Evolutionary conservation across 768 basidiomycete genomes (phyloP).

Genomic region (Psilocybe subaeruginosa): DNA sequence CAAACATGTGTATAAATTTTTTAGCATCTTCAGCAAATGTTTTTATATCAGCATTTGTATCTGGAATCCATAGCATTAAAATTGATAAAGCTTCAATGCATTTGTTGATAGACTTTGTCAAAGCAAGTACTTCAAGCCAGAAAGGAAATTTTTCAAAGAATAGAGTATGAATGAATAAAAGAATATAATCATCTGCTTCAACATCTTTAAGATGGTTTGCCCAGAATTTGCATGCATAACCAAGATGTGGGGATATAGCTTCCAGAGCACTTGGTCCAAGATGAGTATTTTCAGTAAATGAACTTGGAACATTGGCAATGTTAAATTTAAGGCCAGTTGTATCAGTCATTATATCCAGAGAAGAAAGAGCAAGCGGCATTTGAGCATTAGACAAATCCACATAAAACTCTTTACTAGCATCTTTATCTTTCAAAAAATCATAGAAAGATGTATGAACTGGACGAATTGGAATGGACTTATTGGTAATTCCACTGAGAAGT

Average conservation of each 20-base stretch:
- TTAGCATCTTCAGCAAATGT: too few species aligned
- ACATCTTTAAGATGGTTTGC: slow-evolving; percentile 25
- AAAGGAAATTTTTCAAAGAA: slow-evolving; percentile 27
- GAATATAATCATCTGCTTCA: neutral
- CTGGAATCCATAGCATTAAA: too few species aligned
- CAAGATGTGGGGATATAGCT: slow-evolving; percentile 26
- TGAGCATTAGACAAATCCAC: slow-evolving; percentile 21
- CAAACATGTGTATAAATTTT: too few species aligned
- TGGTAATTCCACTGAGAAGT: slow-evolving; percentile 9
- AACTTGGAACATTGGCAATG: slow-evolving; percentile 33
- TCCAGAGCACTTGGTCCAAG: slow-evolving; percentile 20
- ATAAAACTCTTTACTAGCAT: slow-evolving; percentile 17
- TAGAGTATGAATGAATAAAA: slow-evolving; percentile 21
- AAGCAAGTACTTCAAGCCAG: slow-evolving; percentile 36
- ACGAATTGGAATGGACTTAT: slow-evolving; percentile 7
- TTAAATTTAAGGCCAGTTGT: slow-evolving; percentile 32
- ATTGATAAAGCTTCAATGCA: too few species aligned
- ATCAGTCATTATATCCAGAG: slow-evolving; percentile 29
- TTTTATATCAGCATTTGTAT: too few species aligned
- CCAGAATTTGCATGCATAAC: slow-evolving; percentile 35
- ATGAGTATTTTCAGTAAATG: slow-evolving; percentile 29
- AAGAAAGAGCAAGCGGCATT: slow-evolving; percentile 12
- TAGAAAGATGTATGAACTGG: slow-evolving; percentile 29
- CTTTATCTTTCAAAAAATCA: slow-evolving; percentile 25
- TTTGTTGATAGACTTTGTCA: slow-evolving; percentile 21